Conservation (phyloP, 106 monocot species). For the Iris macrosiphon region DNA sequence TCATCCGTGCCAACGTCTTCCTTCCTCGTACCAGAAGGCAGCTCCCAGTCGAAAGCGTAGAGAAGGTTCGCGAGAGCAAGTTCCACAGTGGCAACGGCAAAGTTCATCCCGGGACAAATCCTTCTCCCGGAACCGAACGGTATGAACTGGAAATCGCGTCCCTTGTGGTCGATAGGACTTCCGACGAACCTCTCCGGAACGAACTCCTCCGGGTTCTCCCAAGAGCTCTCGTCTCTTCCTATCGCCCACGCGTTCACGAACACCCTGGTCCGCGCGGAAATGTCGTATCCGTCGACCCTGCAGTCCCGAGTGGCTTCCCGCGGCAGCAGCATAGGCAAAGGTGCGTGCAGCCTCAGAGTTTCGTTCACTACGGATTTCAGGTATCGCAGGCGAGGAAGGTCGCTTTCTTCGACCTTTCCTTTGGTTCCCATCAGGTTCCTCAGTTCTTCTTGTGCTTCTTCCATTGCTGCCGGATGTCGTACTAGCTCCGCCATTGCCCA, state of each 20-base stretch:
- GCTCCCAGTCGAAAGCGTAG: constrained; percentile 16
- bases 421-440: too few species aligned
- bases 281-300: neutral
- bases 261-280: neutral
- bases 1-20: neutral
- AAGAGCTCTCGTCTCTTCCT: neutral
- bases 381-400: too few species aligned
- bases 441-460: constrained; percentile 6
- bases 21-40: neutral
- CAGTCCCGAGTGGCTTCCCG: neutral
- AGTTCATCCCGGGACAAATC: constrained; percentile 18
- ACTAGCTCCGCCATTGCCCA: constrained; percentile 15
- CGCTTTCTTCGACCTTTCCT: too few species aligned
- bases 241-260: neutral
- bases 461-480: constrained; percentile 4
- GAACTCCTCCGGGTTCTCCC: too few species aligned
- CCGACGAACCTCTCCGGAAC: neutral
- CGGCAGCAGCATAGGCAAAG: neutral
- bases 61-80: constrained; percentile 18
- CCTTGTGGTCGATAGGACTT: neutral
- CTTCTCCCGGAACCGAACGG: constrained; percentile 7
- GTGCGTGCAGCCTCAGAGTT: too few species aligned
- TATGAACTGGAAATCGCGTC: too few species aligned
- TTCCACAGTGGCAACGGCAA: constrained; percentile 15
- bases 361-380: too few species aligned